These are phyloP conservation scores for Podaxis sp. DNA, from an alignment of 768 basidiomycete genomes.

Conservation along the genomic window DNA sequence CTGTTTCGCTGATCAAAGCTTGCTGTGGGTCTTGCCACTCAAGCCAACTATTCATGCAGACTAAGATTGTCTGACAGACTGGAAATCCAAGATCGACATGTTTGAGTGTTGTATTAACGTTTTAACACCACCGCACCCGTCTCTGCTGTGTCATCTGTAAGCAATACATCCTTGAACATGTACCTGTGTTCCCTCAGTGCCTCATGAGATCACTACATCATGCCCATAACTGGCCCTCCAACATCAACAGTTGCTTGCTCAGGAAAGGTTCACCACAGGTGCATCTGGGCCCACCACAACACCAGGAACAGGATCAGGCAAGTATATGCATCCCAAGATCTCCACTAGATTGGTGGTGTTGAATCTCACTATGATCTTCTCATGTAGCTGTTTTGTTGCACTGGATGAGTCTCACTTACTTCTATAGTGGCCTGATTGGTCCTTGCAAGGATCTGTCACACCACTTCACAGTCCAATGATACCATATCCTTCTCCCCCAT, in stretches of 20 bases:
- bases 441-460: constrained; percentile 63
- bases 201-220: no score
- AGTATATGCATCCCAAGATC: constrained; percentile 61
- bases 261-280: constrained; percentile 33
- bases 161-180: no score
- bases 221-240: constrained; percentile 21
- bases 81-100: no score
- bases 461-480: constrained; percentile 65
- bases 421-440: constrained; percentile 48
- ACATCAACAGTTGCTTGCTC: constrained; percentile 73
- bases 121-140: no score
- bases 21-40: no score
- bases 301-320: constrained; percentile 48
- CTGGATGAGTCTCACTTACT: constrained; percentile 18
- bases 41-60: no score
- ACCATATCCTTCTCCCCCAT: constrained; percentile 81
- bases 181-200: no score
- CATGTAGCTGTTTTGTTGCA: constrained; percentile 39
- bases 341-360: constrained; percentile 57
- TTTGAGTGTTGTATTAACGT: no score
- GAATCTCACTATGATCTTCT: constrained; percentile 52
- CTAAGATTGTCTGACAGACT: no score
- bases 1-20: no score
- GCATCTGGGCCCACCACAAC: constrained; percentile 8
- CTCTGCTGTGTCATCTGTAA: no score